Evolutionary conservation across 495 filamentous ascomycete species (phyloP), one percentile per base, ranked within the genome.

Genomic region (Symbiotaphrina buchneri): DNA sequence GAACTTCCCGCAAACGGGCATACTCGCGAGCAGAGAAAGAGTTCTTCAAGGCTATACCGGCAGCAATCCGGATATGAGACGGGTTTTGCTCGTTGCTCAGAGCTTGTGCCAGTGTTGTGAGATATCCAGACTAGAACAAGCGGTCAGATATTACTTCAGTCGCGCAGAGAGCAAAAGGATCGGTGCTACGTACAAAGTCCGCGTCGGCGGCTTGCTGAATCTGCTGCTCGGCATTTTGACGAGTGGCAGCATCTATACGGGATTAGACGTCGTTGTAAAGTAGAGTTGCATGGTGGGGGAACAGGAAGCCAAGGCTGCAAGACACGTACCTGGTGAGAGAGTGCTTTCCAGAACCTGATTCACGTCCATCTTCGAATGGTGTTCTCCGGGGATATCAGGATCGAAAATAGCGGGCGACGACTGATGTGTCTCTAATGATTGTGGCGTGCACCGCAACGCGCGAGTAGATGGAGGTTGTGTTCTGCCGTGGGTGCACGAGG

Each of bases 11-110:
- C 59, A 93, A 68, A 42, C 79, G 75, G 41, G 72, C 57, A 45
- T 69, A 71, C 51, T 97, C 90, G 56, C 85, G 78, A 37, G 84
- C 77, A 30, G 76, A 76, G 53, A 97, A 91, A 42, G 87, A 70
- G 59, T 97, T 97, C 59, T 97, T 97, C 44, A 97, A 55, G 28
- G 85, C 83, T 41, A 97, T 68, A 75, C 82, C 87, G 35, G 87
- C 87, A 34, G 87, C 84, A 33, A 73, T 71, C 61, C 87, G 72
- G 42, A 93, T 80, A 51, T 77, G 74, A 27, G 77, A 57, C 38
- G 79, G 64, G 40, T 74, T 68, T 34, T 65, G 63, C 41, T 95
- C 90, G 56, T 92, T 93, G 42, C 84, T 84, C 39, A 97, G 70
- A 50, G 87, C 81, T 54, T 78, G 70, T 31, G 79, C 81, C 41